Conservation (phyloP, 495 filamentous ascomycete genomes). For the Astrothelium macrocarpum region DNA sequence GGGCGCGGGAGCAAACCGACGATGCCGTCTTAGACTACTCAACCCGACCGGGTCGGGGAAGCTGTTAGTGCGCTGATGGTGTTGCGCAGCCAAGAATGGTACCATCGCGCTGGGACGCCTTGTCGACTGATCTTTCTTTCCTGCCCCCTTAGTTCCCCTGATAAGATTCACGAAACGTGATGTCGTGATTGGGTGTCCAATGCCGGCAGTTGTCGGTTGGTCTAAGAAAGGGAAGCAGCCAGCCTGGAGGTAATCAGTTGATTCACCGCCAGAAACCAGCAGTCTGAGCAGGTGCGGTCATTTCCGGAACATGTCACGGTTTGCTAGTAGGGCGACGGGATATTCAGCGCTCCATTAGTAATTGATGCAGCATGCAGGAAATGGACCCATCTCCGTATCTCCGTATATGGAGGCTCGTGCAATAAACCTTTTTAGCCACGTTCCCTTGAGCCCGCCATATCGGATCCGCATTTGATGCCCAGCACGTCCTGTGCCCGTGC, state of each 20-base stretch:
- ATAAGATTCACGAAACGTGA: constrained; percentile 1
- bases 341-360: too few species aligned
- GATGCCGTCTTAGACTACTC: neutral
- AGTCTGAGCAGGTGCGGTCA: neutral
- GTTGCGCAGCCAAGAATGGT: neutral
- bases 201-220: neutral
- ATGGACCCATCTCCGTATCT: neutral
- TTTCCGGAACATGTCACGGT: neutral
- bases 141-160: neutral
- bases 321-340: neutral
- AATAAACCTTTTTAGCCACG: neutral
- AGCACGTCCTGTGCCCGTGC: neutral
- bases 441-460: neutral
- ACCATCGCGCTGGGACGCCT: neutral
- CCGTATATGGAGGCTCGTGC: neutral
- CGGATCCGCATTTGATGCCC: neutral
- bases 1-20: neutral
- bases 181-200: neutral
- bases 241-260: neutral
- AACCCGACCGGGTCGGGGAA: neutral
- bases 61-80: neutral
- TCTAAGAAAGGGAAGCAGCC: neutral
- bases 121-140: neutral
- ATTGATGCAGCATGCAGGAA: neutral
- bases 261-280: neutral